These are phyloP conservation scores for Camellia lanceoleosa DNA, from an alignment of 148 eudicot species.

Conservation along the genomic window DNA sequence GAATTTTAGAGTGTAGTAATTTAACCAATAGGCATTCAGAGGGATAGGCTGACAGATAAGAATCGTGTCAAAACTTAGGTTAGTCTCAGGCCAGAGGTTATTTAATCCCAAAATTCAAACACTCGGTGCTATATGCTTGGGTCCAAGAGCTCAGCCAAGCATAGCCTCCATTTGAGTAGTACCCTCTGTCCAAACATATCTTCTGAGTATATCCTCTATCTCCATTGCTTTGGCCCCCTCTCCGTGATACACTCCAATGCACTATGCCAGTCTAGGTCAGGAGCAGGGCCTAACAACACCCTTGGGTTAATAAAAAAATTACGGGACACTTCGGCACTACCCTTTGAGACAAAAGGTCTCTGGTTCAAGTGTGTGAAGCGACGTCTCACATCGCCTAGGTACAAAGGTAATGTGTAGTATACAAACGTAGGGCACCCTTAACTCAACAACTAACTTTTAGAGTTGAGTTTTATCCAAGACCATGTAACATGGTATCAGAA, in stretches of 20 bases:
- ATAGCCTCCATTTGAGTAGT: background rate
- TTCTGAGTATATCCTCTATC: background rate
- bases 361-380: background rate
- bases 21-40: background rate
- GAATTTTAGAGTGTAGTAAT: background rate
- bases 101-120: background rate
- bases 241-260: background rate
- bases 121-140: background rate
- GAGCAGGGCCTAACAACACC: background rate
- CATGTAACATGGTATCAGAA: too few relatives aligned
- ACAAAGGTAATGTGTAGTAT: too few relatives aligned
- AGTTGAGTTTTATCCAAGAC: too few relatives aligned
- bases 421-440: too few relatives aligned
- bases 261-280: background rate
- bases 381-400: too few relatives aligned
- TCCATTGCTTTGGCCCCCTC: background rate
- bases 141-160: background rate
- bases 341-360: background rate
- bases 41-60: background rate
- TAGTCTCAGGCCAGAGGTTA: background rate
- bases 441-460: too few relatives aligned
- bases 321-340: background rate
- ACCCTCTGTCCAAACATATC: background rate
- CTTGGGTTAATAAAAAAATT: background rate
- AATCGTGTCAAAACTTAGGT: background rate